Evolutionary conservation across 2,329 filamentous ascomycete genomes (phyloP), one percentile per base, ranked within the genome.

Genomic region (Colletotrichum lupini): DNA sequence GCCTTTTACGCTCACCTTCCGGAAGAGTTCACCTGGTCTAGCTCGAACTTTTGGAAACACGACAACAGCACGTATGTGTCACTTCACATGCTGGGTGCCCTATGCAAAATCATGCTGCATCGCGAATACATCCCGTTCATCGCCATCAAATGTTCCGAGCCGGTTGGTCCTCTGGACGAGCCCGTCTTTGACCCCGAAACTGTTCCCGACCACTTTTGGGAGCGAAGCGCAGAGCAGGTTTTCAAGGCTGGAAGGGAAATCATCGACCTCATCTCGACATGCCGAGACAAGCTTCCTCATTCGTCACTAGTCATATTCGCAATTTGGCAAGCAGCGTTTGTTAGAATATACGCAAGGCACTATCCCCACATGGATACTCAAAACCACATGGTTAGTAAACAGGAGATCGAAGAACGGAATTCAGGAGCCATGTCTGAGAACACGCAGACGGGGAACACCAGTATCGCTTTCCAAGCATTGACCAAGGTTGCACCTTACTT

Each of bases 351-450:
- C 78, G 90, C 89, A 12, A 85, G 87, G 57, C 89, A 91, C 77
- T 94, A 94, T 69, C 91, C 91, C 0, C 87, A 89, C 70, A 93
- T 94, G 90, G 92, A 94, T 76, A 84, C 84, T 1, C 82, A 88
- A 12, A 82, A 84, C 3, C 87, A 89, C 77, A 88, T 93, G 82
- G 78, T 84, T 6, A 77, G 76, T 56, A 75, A 82, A 2, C 82
- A 85, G 24, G 84, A 81, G 53, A 56, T 74, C 9, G 61, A 73
- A 26, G 79, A 83, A 30, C 73, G 77, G 42, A 68, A 67, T 6
- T 74, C 73, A 0, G 77, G 79, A 52, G 66, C 74, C 4, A 77
- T 76, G 8, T 58, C 64, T 4, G 80, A 82, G 32, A 76, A 82
- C n/a, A 81, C 81, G 9, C 81, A 79, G 49, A 79, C 78, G 22